Conservation (phyloP, 306 rosid species). For the Quercus gilva region DNA sequence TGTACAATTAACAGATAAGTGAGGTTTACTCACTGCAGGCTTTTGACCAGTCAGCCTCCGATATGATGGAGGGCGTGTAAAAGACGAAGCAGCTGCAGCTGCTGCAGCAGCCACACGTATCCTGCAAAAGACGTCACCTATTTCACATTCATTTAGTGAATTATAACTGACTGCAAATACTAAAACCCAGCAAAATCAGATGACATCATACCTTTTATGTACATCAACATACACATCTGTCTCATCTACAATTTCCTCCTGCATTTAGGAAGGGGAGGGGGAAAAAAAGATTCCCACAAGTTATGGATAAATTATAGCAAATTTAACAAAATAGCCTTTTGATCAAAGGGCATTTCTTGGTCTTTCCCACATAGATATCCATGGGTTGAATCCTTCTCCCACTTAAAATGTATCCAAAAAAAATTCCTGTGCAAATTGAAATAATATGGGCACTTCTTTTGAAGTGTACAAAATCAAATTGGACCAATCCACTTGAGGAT, state of each 20-base stretch:
- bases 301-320: background rate
- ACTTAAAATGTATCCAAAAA: too few relatives aligned
- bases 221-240: slow-evolving; percentile 70
- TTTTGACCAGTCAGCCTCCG: slow-evolving; percentile 41
- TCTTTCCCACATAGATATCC: too few relatives aligned
- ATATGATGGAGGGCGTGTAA: slow-evolving; percentile 31
- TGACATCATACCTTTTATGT: slow-evolving; percentile 53
- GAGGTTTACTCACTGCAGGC: slow-evolving; percentile 38
- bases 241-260: slow-evolving; percentile 62
- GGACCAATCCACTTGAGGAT: background rate
- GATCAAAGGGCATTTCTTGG: too few relatives aligned
- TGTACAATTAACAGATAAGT: background rate
- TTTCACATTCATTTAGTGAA: slow-evolving; percentile 18
- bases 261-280: slow-evolving; percentile 13
- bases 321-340: too few relatives aligned
- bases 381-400: too few relatives aligned
- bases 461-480: background rate
- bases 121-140: slow-evolving; percentile 27
- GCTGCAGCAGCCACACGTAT: slow-evolving; percentile 49
- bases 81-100: slow-evolving; percentile 45
- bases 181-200: slow-evolving; percentile 5
- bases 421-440: background rate
- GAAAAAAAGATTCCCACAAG: background rate
- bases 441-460: background rate
- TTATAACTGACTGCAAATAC: slow-evolving; percentile 10